Percentiles rank a stretch among this genome's conserved stretches.
phyloP scores from a whole-genome alignment of 805 yeast species.

The Ogataea minuta region DNA sequence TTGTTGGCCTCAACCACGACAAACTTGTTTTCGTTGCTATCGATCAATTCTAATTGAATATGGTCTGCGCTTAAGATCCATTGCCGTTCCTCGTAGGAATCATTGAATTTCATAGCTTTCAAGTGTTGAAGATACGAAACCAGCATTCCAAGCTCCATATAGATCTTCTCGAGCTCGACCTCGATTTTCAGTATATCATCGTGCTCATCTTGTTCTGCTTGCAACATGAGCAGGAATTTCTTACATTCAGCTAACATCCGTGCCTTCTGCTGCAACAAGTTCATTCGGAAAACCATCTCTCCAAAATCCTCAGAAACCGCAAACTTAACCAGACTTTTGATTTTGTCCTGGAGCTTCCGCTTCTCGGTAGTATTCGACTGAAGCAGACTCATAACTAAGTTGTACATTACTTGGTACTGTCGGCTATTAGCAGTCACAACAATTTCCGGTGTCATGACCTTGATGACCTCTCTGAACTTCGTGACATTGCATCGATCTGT shows the following conservation, averaged over 20 bases:
- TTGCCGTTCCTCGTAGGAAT: slow-evolving; percentile 44
- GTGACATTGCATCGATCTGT: slow-evolving; percentile 19
- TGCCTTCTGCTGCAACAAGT: slow-evolving; percentile 23
- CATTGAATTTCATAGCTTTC: slow-evolving; percentile 28
- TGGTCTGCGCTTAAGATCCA: slow-evolving; percentile 66
- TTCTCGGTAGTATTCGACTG: slow-evolving; percentile 36
- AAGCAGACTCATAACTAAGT: slow-evolving; percentile 46
- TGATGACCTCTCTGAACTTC: slow-evolving; percentile 23
- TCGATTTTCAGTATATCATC: slow-evolving; percentile 18
- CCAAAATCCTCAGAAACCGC: slow-evolving; percentile 27
- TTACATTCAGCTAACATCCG: slow-evolving; percentile 25
- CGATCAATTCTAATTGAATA: slow-evolving; percentile 67
- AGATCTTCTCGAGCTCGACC: slow-evolving; percentile 29
- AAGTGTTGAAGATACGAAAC: slow-evolving; percentile 30
- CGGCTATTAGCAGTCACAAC: slow-evolving; percentile 52
- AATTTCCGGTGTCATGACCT: slow-evolving; percentile 41
- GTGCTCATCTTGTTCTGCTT: slow-evolving; percentile 8
- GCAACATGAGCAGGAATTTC: slow-evolving; percentile 18
- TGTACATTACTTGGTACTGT: slow-evolving; percentile 54
- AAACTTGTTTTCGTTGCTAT: slow-evolving; percentile 59
- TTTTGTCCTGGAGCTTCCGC: slow-evolving; percentile 39
- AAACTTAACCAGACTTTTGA: slow-evolving; percentile 33
- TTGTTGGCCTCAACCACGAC: slow-evolving; percentile 69
- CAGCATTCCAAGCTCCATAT: slow-evolving; percentile 25
- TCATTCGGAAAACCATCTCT: slow-evolving; percentile 20